Base-by-base conservation (phyloP, 1,284 basidiomycete genomes). In the Leucoagaricus sp. region DNA sequence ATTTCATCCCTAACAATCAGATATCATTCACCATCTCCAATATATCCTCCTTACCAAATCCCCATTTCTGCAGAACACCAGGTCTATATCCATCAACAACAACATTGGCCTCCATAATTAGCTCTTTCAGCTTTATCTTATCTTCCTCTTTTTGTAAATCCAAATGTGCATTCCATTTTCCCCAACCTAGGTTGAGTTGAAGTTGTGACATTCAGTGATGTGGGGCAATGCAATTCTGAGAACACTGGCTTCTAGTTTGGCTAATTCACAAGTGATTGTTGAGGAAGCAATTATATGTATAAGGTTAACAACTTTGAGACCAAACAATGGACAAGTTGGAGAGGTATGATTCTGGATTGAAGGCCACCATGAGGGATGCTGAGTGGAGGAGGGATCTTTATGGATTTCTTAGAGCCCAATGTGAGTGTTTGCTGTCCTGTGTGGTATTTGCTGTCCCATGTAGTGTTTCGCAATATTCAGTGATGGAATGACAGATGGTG, bases 281-380 rank as follows among this genome's bases (percentile, higher is more conserved):
- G 67, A 67, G 4, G 61, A 63, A 10, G 68, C 67, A n/a, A 70
- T 65, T 21, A 69, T 61, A 17, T 67, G 64, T 6, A 65, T 68
- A 10, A 70, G 46, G 46, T 70, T 67, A 9, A 70, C 51, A 12
- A 69, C 56, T 45, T 69, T 67, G 23, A 69, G 45, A 4, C 66
- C 66, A 23, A 61, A 65, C 2, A 68, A 57, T 2, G 67, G 64
- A 21, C 64, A 52, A n/a, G n/a, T n/a, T n/a, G n/a, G n/a, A n/a
- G n/a, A n/a, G n/a, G n/a, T n/a, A n/a, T n/a, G n/a, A n/a, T n/a
- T n/a, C n/a, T n/a, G n/a, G n/a, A n/a, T n/a, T n/a, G n/a, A n/a
- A n/a, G n/a, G n/a, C n/a, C n/a, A n/a, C n/a, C n/a, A n/a, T n/a
- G n/a, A n/a, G n/a, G n/a, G n/a, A n/a, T n/a, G n/a, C n/a, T n/a